phyloP scores from a whole-genome alignment of 1,284 basidiomycete species.

The Tilletiopsis washingtonensis region DNA sequence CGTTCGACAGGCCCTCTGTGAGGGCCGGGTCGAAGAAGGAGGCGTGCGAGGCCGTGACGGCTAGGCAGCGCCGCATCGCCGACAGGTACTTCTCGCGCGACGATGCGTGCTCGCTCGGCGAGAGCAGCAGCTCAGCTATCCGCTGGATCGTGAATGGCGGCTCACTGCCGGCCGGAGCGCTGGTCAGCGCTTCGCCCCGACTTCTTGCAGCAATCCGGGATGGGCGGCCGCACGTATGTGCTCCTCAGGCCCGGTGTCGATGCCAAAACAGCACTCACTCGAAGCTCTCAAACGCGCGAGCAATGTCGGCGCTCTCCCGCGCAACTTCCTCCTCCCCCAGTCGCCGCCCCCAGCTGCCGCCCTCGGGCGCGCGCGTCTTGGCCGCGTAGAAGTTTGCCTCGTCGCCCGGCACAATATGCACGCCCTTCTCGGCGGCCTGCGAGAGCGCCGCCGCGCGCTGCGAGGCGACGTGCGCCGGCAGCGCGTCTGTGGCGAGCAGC shows the following conservation, averaged over 20 bases:
- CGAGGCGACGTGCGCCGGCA: no score
- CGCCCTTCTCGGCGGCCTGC: neutral
- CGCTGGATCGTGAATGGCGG: conserved; percentile 36
- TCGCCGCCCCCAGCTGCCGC: neutral
- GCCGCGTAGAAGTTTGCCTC: neutral
- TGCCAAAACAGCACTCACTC: neutral
- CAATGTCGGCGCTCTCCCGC: neutral
- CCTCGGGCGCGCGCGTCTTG: neutral
- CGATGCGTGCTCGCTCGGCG: conserved; percentile 13
- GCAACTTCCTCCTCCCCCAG: neutral
- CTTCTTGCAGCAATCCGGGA: neutral
- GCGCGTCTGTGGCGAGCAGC: no score
- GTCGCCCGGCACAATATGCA: neutral
- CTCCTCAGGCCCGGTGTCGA: neutral
- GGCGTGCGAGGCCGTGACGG: conserved; percentile 20
- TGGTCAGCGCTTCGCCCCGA: neutral
- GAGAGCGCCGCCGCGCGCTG: no score
- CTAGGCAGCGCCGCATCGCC: conserved; percentile 16
- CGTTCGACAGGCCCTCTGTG: neutral
- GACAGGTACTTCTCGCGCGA: conserved; percentile 13
- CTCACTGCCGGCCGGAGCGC: conserved; percentile 8
- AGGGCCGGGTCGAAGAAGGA: conserved; percentile 1
- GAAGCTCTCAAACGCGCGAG: neutral
- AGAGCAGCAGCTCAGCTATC: conserved; percentile 17
- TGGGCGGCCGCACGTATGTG: neutral